These are phyloP conservation scores for Mucor indicus DNA, from an alignment of 371 early-diverging fungal species.

Conservation along the genomic window DNA sequence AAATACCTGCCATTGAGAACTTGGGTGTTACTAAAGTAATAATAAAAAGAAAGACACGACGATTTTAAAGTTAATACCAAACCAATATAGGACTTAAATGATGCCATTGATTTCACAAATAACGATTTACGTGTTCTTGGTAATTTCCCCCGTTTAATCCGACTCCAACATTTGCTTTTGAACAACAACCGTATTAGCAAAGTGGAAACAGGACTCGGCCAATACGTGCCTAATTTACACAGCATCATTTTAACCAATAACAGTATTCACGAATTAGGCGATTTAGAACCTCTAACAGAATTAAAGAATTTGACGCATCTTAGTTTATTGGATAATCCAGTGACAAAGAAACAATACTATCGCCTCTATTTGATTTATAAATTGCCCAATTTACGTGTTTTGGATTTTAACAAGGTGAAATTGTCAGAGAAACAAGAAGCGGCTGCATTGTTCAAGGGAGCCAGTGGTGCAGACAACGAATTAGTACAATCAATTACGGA, in stretches of 20 bases:
- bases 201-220: slow-evolving; percentile 64
- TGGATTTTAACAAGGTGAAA: slow-evolving; percentile 81
- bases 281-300: slow-evolving; percentile 70
- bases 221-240: slow-evolving; percentile 72
- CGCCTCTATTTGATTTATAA: slow-evolving; percentile 80
- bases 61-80: background rate
- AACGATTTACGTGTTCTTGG: slow-evolving; percentile 84
- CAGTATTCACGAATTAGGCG: slow-evolving; percentile 74
- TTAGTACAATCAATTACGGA: slow-evolving; percentile 61
- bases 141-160: slow-evolving; percentile 84
- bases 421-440: slow-evolving; percentile 77
- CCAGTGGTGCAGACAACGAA: slow-evolving; percentile 57
- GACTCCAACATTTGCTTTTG: slow-evolving; percentile 76
- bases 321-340: slow-evolving; percentile 85
- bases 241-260: slow-evolving; percentile 88
- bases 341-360: slow-evolving; percentile 75
- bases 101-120: slow-evolving; percentile 89
- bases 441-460: slow-evolving; percentile 61
- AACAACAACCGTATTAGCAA: slow-evolving; percentile 84
- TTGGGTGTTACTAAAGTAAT: slow-evolving; percentile 86
- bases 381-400: slow-evolving; percentile 71
- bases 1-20: slow-evolving; percentile 91
- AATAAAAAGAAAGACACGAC: background rate
- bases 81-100: slow-evolving; percentile 79
- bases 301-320: slow-evolving; percentile 61